Evolutionary conservation across 495 filamentous ascomycete genomes (phyloP), one percentile per base, ranked within the genome.

Genomic region (Podospora pseudoanserina): DNA sequence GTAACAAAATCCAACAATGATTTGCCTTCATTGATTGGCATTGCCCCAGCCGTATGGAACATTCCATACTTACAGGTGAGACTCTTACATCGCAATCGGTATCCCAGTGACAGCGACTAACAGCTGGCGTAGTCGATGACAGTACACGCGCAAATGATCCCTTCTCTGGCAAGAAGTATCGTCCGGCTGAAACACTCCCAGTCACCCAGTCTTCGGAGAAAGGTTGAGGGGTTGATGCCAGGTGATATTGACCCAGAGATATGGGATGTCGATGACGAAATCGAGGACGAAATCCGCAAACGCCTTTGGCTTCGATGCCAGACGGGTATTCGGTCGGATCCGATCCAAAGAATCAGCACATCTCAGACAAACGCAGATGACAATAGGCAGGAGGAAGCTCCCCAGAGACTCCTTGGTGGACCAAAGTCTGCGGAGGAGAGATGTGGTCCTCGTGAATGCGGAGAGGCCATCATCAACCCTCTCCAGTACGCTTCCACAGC

Each of bases 1-100:
- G 39, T 49, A 0, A 66, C 68, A 2, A 67, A 66, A 54, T 70
- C 64, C 16, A 68, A 66, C 2, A 65, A 59, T 20, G 20, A 5
- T 11, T 67, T 59, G 4, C 77, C 76, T 2, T 73, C 80, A 4
- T 61, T 83, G n/a, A 74, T 82, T 2, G 77, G 80, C 5, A 69
- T 83, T 56, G 81, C 81, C 6, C 81, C 81, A 23, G 74, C 77
- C 61, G 78, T 82, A 5, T 83, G 80, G 80, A 80, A 83, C 63
- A 72, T 78, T 30, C 75, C 68, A 5, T 82, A 83, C 67, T 74
- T 81, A 3, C 73, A 78, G 74, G 81, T 77, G 66, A 68, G 68
- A 23, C 16, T 3, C 0, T 0, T 18, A 23, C 15, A n/a, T 63
- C 11, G 13, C 15, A 16, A 49, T 11, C 39, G 13, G 13, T 16